These are phyloP conservation scores for Aspergillus ellipticus DNA, from an alignment of 495 filamentous ascomycete species.

Conservation along the genomic window DNA sequence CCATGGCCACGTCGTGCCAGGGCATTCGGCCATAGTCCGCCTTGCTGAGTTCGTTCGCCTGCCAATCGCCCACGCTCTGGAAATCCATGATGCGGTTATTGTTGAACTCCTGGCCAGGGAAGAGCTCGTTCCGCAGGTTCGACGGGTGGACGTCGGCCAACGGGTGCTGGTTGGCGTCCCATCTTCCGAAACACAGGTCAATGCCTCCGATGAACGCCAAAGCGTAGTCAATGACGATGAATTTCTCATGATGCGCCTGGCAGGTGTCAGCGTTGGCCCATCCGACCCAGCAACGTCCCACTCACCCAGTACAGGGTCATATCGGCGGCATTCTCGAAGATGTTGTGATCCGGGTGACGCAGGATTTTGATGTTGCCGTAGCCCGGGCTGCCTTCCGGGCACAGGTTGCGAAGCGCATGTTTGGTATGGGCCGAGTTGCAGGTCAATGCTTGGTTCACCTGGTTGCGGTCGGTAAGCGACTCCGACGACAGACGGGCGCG, in stretches of 20 bases:
- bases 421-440: conserved; percentile 95
- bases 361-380: conserved; percentile 84
- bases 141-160: conserved; percentile 85
- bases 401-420: conserved; percentile 74
- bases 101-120: conserved; percentile 95
- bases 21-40: conserved; percentile 92
- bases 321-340: conserved; percentile 88
- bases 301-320: conserved; percentile 94
- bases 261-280: background rate
- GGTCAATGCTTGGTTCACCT: conserved; percentile 73
- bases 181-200: conserved; percentile 94
- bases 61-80: conserved; percentile 85
- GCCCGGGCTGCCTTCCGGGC: conserved; percentile 73
- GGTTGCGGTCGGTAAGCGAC: conserved; percentile 1
- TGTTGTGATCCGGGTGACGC: conserved; percentile 93
- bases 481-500: background rate
- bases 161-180: conserved; percentile 82
- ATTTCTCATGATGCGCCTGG: conserved; percentile 89
- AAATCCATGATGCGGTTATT: conserved; percentile 97
- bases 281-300: background rate
- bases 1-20: conserved; percentile 96
- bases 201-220: conserved; percentile 89
- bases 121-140: conserved; percentile 77
- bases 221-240: conserved; percentile 88
- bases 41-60: conserved; percentile 88